Evolutionary conservation across 192 early-diverging fungal genomes (phyloP), one percentile per base, ranked within the genome.

Genomic region (Chytriomyces confervae): DNA sequence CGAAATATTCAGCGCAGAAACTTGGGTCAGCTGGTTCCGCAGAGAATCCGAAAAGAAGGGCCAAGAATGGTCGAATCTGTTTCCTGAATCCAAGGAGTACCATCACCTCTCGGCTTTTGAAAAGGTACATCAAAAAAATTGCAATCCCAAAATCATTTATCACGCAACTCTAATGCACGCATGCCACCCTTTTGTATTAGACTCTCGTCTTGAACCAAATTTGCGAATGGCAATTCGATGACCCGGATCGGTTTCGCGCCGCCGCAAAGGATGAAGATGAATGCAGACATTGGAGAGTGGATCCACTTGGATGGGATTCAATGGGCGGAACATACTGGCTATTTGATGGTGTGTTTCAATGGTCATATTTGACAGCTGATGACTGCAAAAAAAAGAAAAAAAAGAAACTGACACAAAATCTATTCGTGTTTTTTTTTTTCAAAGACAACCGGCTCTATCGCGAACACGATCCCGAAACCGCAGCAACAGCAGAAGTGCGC

Each of bases 381-480:
- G 36, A 36, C 36, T 36, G 36, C 3, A 4, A 36, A 36, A 36
- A 36, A 36, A 36, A 27, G 13, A 68, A 7, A 23, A 7, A 23
- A 65, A 36, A 36, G 36, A 36, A 36, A 36, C 36, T 36, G 36
- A 36, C 36, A 36, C 36, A 36, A 27, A 27, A 36, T 36, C 36
- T 27, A 36, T 36, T 36, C 36, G 36, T 3, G 4, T 36, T 27
- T 27, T 27, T 36, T 27, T 27, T 27, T 67, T 18, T 47, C 62
- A n/a, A 74, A 93, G 92, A 94, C 69, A 93, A 93, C 72, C 80
- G 93, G 47, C 79, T 94, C 1, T 94, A 92, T 71, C 81, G 83
- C 72, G 89, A 94, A 79, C 20, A 16, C 5, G 69, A 72, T 45
- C 51, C 51, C 3, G 8, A 48, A 11, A 5, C 49, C 67, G 27